Conservation (phyloP, 1,139 yeast species). For the Pichia sp. region DNA sequence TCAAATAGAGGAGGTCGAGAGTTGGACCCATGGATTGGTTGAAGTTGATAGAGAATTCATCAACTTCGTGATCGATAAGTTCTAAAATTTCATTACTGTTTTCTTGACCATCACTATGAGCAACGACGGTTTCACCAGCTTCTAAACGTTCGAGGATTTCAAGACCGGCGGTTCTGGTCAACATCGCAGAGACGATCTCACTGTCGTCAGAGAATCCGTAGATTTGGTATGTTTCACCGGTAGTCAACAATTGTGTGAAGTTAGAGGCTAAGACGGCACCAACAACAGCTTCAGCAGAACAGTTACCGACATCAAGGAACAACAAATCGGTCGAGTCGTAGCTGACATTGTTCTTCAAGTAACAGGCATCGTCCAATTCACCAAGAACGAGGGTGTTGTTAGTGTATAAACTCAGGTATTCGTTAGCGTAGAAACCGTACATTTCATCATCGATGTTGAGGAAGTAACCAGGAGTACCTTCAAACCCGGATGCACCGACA, state of each 20-base stretch:
- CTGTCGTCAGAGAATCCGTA: neutral
- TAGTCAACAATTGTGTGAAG: constrained; percentile 6
- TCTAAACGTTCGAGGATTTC: constrained; percentile 2
- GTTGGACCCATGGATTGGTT: constrained; percentile 9
- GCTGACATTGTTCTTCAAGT: neutral
- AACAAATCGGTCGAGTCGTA: neutral
- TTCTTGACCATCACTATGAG: neutral
- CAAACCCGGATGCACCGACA: constrained; percentile 10
- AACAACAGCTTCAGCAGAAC: neutral
- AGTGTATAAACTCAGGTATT: neutral
- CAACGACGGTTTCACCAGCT: constrained; percentile 1
- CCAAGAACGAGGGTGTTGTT: constrained; percentile 4
- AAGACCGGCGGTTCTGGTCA: neutral
- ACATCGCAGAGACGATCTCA: neutral
- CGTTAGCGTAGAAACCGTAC: constrained; percentile 1
- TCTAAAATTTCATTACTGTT: neutral
- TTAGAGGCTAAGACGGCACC: neutral
- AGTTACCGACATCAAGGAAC: constrained; percentile 4
- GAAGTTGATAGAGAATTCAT: constrained; percentile 2
- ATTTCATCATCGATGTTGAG: neutral
- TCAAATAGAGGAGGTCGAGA: constrained; percentile 3
- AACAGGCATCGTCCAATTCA: constrained; percentile 1
- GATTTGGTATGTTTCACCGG: constrained; percentile 2
- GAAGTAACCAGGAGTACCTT: constrained; percentile 7
- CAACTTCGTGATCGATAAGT: neutral